These are phyloP conservation scores for Wallemia ichthyophaga DNA, from an alignment of 1,284 basidiomycete species.

Conservation along the genomic window DNA sequence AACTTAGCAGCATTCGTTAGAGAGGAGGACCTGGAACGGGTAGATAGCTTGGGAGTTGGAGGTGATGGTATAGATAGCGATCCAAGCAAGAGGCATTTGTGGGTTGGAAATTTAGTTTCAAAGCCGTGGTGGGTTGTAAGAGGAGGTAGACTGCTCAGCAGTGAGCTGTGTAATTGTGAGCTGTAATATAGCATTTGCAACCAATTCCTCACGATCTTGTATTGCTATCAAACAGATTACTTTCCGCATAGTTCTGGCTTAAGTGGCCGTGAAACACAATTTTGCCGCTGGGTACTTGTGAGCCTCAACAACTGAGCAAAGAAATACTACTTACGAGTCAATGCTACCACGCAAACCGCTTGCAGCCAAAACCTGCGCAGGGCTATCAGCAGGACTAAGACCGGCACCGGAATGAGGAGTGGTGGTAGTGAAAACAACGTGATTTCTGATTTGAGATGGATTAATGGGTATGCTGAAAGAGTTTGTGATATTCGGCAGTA, in stretches of 20 bases:
- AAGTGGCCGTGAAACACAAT: background rate
- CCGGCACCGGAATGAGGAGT: background rate
- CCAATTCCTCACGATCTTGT: background rate
- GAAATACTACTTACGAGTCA: background rate
- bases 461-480: background rate
- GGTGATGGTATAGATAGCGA: background rate
- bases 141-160: background rate
- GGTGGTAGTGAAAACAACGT: background rate
- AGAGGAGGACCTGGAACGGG: background rate
- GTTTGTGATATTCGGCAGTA: background rate
- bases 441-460: background rate
- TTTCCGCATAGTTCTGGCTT: background rate
- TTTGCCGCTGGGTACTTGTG: background rate
- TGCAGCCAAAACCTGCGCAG: background rate
- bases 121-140: background rate
- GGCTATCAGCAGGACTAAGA: background rate
- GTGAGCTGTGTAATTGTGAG: background rate
- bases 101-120: background rate
- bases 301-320: too few relatives aligned
- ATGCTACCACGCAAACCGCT: background rate
- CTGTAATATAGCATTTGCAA: background rate
- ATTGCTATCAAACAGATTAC: background rate
- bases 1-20: background rate
- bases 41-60: background rate
- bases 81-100: background rate